Conservation (phyloP, 2,329 filamentous ascomycete genomes). For the Colletotrichum plurivorum region DNA sequence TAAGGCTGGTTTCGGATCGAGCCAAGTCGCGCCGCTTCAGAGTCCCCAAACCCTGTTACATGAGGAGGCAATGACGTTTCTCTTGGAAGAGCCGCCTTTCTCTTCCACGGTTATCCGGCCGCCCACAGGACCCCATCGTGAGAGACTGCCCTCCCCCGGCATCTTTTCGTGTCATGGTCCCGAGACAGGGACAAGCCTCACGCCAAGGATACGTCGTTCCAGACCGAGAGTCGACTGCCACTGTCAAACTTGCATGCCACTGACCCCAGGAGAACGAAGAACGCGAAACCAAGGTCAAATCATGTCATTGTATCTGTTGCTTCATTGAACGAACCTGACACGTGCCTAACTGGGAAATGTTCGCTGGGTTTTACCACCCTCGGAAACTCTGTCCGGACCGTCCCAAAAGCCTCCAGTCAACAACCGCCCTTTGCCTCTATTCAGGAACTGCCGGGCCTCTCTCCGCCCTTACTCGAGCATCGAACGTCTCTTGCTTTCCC, state of each 20-base stretch:
- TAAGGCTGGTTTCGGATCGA: constrained; percentile 35
- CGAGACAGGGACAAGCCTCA: constrained; percentile 12
- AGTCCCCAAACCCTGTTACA: constrained; percentile 13
- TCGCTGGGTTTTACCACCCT: neutral
- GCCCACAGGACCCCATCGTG: neutral
- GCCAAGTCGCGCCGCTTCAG: constrained; percentile 11
- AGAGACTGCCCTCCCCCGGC: too few species aligned
- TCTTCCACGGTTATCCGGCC: neutral
- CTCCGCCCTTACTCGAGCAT: neutral
- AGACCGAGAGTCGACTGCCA: neutral
- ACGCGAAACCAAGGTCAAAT: neutral
- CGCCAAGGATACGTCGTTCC: neutral
- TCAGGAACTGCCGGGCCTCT: constrained; percentile 16
- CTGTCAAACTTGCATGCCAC: neutral
- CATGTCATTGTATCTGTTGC: neutral
- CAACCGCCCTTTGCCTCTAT: neutral
- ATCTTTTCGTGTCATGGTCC: neutral
- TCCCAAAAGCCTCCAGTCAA: too few species aligned
- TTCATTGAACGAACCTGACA: constrained; percentile 34
- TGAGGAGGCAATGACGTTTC: constrained; percentile 18
- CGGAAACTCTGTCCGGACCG: neutral
- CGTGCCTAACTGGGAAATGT: neutral
- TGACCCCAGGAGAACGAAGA: neutral
- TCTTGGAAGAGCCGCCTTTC: neutral
- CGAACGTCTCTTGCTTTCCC: neutral